phyloP scores from a whole-genome alignment of 2,329 filamentous ascomycete genomes.

The Neodidymelliopsis sp. region DNA sequence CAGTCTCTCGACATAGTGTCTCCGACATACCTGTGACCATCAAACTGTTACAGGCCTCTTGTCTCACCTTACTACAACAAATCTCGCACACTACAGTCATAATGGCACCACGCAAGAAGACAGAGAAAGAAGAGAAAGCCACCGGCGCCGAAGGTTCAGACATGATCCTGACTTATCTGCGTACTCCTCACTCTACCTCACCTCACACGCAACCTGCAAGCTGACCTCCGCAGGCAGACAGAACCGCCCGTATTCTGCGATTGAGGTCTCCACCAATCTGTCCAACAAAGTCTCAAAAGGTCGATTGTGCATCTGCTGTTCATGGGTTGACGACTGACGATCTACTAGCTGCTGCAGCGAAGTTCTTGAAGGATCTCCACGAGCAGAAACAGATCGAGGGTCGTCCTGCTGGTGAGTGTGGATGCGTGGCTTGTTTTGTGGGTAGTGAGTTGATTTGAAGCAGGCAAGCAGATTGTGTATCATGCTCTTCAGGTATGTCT shows the following conservation, averaged over 20 bases:
- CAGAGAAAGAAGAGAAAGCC: slow-evolving; percentile 45
- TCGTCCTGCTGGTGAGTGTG: slow-evolving; percentile 58
- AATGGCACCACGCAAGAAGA: slow-evolving; percentile 51
- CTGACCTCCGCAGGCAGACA: slow-evolving; percentile 51
- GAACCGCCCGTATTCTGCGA: slow-evolving; percentile 64
- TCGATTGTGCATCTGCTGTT: slow-evolving; percentile 25
- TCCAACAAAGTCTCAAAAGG: slow-evolving; percentile 67
- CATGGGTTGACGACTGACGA: slow-evolving; percentile 18
- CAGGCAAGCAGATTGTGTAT: slow-evolving; percentile 69
- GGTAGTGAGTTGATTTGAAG: neutral
- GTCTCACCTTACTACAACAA: neutral
- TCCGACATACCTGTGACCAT: neutral
- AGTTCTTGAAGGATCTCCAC: slow-evolving; percentile 68
- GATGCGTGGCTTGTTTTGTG: neutral
- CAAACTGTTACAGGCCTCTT: neutral
- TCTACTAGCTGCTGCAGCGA: slow-evolving; percentile 61
- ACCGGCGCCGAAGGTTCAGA: slow-evolving; percentile 48
- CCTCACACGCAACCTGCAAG: slow-evolving; percentile 10
- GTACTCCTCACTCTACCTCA: slow-evolving; percentile 46
- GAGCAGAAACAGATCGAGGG: slow-evolving; percentile 67
- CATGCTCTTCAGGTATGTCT: slow-evolving; percentile 59
- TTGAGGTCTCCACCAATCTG: slow-evolving; percentile 67
- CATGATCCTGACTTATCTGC: slow-evolving; percentile 60
- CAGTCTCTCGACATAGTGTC: neutral
- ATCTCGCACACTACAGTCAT: neutral